These are phyloP conservation scores for Pilatotrama ljubarskyi DNA, from an alignment of 768 basidiomycete genomes.

Conservation along the genomic window DNA sequence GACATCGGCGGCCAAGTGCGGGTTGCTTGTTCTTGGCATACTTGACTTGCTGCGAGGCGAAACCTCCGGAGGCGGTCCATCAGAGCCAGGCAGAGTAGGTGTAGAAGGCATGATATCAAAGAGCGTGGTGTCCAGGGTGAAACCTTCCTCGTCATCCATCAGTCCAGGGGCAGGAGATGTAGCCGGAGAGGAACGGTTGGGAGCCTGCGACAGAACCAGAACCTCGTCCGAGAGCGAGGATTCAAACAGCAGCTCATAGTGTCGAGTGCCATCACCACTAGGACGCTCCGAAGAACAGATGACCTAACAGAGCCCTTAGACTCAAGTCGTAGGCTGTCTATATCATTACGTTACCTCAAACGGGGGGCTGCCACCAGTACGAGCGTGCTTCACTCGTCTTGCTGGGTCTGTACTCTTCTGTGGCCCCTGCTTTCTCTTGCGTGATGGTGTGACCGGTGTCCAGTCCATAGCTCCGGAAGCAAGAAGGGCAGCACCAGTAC, in stretches of 20 bases:
- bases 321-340: background rate
- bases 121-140: slow-evolving; percentile 36
- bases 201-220: background rate
- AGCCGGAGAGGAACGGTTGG: background rate
- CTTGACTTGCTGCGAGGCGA: too few relatives aligned
- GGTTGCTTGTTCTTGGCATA: too few relatives aligned
- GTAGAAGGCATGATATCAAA: slow-evolving; percentile 29
- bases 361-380: background rate
- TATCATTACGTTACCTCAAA: background rate
- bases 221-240: background rate
- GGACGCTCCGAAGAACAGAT: background rate
- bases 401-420: background rate
- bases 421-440: background rate
- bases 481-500: background rate
- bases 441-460: background rate
- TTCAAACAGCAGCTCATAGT: background rate
- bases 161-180: slow-evolving; percentile 4
- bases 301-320: background rate
- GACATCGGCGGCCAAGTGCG: too few relatives aligned
- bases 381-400: background rate
- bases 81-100: background rate
- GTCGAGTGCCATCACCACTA: background rate
- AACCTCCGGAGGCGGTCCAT: background rate
- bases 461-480: background rate
- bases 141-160: slow-evolving; percentile 29